phyloP scores from a whole-genome alignment of 805 yeast genomes.

The Metschnikowia continentalis region DNA sequence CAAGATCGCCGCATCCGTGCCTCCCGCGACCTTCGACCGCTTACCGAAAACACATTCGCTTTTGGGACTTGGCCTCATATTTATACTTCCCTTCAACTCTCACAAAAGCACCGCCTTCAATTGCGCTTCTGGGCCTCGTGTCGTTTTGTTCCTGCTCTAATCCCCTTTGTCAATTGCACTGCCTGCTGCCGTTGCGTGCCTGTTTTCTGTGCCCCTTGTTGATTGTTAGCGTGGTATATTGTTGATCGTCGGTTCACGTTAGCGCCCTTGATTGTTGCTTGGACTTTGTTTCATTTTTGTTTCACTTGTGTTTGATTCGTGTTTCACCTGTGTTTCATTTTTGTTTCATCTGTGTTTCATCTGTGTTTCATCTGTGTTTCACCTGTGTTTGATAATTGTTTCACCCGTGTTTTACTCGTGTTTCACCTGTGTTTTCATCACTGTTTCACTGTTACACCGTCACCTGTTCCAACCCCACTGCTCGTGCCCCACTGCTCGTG shows the following conservation, averaged over 20 bases:
- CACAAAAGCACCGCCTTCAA: neutral
- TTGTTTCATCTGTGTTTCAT: neutral
- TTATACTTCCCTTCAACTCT: neutral
- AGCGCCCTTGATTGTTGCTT: neutral
- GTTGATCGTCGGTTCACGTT: neutral
- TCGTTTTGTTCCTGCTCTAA: neutral
- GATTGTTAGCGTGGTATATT: no score
- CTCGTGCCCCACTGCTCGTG: no score
- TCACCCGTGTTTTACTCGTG: no score
- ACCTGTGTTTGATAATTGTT: neutral
- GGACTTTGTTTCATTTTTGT: neutral
- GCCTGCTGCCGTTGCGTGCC: neutral
- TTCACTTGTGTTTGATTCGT: no score
- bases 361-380: neutral
- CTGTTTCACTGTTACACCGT: neutral
- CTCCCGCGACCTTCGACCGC: neutral
- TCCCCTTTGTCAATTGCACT: neutral
- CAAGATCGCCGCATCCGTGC: neutral
- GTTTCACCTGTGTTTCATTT: neutral
- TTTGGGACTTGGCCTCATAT: neutral
- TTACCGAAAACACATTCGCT: conserved; percentile 3
- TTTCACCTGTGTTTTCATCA: neutral
- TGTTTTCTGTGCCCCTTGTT: neutral
- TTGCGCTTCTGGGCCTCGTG: neutral
- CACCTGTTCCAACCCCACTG: no score